Evolutionary conservation across 306 rosid species (phyloP).

Genomic region (Quillaja saponaria): DNA sequence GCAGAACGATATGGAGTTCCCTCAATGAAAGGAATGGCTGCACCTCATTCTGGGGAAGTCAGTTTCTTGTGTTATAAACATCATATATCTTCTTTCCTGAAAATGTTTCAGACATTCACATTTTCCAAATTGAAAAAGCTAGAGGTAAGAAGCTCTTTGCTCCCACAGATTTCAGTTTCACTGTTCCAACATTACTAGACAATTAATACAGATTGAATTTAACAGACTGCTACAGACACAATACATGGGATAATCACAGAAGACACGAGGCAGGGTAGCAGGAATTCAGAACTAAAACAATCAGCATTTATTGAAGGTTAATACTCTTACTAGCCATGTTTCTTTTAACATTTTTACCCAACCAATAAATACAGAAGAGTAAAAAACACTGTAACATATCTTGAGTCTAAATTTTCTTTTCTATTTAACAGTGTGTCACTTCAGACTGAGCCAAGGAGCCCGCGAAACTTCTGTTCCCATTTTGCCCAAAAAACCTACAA

Average conservation of each 20-base stretch:
- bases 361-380: background rate
- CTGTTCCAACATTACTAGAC: no score
- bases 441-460: conserved; percentile 4
- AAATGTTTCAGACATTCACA: conserved; percentile 33
- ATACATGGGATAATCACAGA: no score
- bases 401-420: background rate
- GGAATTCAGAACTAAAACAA: no score
- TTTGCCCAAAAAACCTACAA: conserved; percentile 24
- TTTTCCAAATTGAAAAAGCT: conserved; percentile 34
- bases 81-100: conserved; percentile 15
- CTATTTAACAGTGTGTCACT: conserved; percentile 22
- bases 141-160: conserved; percentile 31
- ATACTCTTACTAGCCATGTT: no score
- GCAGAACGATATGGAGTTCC: conserved; percentile 4
- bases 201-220: no score
- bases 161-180: conserved; percentile 4
- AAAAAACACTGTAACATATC: background rate
- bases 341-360: background rate
- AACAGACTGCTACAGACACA: no score
- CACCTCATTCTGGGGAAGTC: conserved; percentile 24
- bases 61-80: conserved; percentile 17
- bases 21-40: conserved; percentile 8
- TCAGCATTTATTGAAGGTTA: no score
- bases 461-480: conserved; percentile 5
- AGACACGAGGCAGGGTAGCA: no score